Percentiles rank a stretch among this genome's conserved stretches.
Conservation (phyloP, 441 rosid species). For the Isatis lusitanica region DNA sequence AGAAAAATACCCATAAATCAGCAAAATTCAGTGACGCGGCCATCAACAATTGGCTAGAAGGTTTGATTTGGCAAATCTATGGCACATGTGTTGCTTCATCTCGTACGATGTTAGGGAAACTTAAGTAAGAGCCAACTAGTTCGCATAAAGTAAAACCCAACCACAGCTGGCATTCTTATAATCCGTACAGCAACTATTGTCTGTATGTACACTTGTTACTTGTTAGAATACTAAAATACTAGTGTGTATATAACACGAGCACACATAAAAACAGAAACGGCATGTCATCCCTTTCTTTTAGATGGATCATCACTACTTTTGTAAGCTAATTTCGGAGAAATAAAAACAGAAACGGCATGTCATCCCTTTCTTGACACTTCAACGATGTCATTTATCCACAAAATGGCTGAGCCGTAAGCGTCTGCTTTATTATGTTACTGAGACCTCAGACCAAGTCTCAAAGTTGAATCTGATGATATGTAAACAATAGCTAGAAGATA, state of each 20-base stretch:
- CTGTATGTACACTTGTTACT: background rate
- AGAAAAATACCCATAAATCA: background rate
- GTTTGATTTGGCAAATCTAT: conserved; percentile 15
- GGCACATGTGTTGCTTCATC: conserved; percentile 27
- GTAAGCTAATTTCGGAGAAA: too few species aligned
- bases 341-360: too few species aligned
- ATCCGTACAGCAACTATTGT: background rate
- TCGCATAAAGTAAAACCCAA: background rate
- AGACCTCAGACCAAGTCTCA: background rate
- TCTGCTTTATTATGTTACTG: background rate
- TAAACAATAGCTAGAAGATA: background rate
- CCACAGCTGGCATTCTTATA: conserved; percentile 2
- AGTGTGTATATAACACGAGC: too few species aligned
- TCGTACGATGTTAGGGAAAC: conserved; percentile 27
- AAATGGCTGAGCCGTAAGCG: background rate
- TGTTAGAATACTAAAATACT: background rate
- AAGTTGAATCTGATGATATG: background rate
- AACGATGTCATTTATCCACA: background rate
- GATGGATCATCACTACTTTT: too few species aligned
- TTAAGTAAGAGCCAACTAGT: background rate
- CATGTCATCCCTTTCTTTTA: too few species aligned
- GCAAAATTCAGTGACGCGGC: background rate
- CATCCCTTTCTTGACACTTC: too few species aligned
- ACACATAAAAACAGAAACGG: too few species aligned
- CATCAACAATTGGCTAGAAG: background rate